Base-by-base conservation (phyloP, 257 asterid genomes). In the Datura wrightii region DNA sequence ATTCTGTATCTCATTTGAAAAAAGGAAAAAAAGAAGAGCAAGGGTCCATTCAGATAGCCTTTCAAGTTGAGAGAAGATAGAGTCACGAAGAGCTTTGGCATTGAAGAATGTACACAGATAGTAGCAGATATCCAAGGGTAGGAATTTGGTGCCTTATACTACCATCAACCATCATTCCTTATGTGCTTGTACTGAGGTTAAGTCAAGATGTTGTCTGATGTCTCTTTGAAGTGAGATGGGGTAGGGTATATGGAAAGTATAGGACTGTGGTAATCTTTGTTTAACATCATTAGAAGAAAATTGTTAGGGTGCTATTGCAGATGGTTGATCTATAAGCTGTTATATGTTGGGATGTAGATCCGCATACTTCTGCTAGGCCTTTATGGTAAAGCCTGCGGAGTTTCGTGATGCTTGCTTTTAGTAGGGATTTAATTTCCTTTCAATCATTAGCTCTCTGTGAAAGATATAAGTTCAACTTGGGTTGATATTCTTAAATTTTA, bases 381-480 rank as follows among this genome's bases (percentile, higher is more conserved):
- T 41, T 44, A n/a, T 44, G 56, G 79, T 44, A 31, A 72, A 72
- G 54, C 34, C n/a, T 14, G 79, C 2, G 2, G 58, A 72, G 37
- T n/a, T 52, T 44, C 58, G n/a, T 46, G 80, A 72, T 72, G 56
- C 80, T 52, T 72, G 55, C 80, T 72, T 72, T 72, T 46, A 46
- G 58, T 14, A 46, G 58, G 44, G 58, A 15, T 72, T 24, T 62
- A 16, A 4, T 62, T 60, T 62, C 41, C 58, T 72, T 44, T 19
- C 80, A n/a, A 19, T 19, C 55, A 72, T 3, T 72, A 72, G 80
- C 19, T 72, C 79, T 44, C 18, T 5, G 5, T 10, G 39, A 72
- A 10, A 18, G 58, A 13, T 44, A 19, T 19, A 11, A 72, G 41
- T 58, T 44, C 19, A 72, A 19, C 80, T 72, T 24, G 58, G 80